A percentile compares a stretch with the other conserved stretches of the same genome.
Conservation (phyloP, 192 early-diverging fungal genomes). For the Gigaspora rosea region DNA sequence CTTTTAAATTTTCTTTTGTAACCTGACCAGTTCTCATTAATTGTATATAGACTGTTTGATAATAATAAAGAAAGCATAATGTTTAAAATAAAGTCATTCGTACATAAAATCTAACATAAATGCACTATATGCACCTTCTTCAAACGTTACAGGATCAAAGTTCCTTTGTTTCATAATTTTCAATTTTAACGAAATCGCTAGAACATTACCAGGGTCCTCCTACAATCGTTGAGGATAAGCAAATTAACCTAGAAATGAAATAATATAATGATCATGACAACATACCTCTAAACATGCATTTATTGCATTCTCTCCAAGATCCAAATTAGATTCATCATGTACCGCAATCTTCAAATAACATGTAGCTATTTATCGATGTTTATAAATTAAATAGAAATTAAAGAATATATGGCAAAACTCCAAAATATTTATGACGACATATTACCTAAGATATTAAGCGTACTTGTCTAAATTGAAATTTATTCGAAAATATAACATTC, state of each 20-base stretch:
- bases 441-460: constrained; percentile 24
- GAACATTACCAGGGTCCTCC: constrained; percentile 21
- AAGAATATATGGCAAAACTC: neutral
- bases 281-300: constrained; percentile 29
- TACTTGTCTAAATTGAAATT: constrained; percentile 11
- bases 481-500: neutral
- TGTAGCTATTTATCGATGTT: neutral
- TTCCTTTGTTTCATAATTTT: constrained; percentile 25
- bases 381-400: no score
- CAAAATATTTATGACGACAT: neutral
- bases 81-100: no score
- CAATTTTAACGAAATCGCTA: constrained; percentile 22
- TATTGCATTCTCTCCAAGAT: constrained; percentile 25
- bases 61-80: neutral
- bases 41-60: constrained; percentile 7
- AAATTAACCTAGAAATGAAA: neutral
- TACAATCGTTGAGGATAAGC: neutral
- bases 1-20: constrained; percentile 26
- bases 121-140: neutral
- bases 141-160: neutral
- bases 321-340: constrained; percentile 24
- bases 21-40: constrained; percentile 18
- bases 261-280: neutral
- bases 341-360: constrained; percentile 25
- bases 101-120: no score